phyloP scores from a whole-genome alignment of 2,329 filamentous ascomycete genomes.

The Fusarium avenaceum region DNA sequence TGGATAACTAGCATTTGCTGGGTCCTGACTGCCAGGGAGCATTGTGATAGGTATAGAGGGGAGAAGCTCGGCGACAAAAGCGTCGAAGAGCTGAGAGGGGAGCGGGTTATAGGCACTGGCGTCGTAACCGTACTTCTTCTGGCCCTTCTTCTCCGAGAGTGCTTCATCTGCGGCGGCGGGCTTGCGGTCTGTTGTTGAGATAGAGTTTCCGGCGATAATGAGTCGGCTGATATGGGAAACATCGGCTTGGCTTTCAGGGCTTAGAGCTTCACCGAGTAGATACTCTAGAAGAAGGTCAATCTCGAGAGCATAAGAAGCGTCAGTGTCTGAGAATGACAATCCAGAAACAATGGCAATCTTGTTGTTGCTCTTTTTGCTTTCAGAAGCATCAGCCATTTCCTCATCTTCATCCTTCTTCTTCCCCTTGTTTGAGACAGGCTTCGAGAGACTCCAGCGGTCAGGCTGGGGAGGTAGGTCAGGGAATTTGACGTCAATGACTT shows the following conservation, averaged over 20 bases:
- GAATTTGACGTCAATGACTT: constrained; percentile 90
- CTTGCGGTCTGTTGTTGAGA: constrained; percentile 72
- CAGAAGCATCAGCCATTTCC: constrained; percentile 68
- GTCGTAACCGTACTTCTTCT: constrained; percentile 96
- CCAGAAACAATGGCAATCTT: constrained; percentile 91
- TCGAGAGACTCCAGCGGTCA: constrained; percentile 79
- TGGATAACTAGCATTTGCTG: constrained; percentile 88
- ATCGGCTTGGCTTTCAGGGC: constrained; percentile 69
- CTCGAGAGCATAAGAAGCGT: constrained; percentile 78
- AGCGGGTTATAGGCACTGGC: constrained; percentile 87
- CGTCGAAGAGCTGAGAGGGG: constrained; percentile 86
- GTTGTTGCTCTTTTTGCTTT: constrained; percentile 61
- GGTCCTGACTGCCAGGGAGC: constrained; percentile 85
- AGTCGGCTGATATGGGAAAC: constrained; percentile 82
- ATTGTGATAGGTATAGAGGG: constrained; percentile 90
- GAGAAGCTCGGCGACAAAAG: constrained; percentile 83
- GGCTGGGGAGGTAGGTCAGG: constrained; percentile 89
- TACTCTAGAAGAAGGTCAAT: constrained; percentile 87
- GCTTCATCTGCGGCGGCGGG: constrained; percentile 54
- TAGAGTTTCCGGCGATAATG: constrained; percentile 92
- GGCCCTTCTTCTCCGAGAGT: constrained; percentile 60
- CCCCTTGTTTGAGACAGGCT: constrained; percentile 57
- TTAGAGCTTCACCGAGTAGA: constrained; percentile 84
- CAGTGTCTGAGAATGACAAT: constrained; percentile 82
- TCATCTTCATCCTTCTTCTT: constrained; percentile 60